A percentile compares a stretch with the other conserved stretches of the same genome.
Evolutionary conservation across 768 basidiomycete genomes (phyloP).

Genomic region (Lentinula aciculospora): DNA sequence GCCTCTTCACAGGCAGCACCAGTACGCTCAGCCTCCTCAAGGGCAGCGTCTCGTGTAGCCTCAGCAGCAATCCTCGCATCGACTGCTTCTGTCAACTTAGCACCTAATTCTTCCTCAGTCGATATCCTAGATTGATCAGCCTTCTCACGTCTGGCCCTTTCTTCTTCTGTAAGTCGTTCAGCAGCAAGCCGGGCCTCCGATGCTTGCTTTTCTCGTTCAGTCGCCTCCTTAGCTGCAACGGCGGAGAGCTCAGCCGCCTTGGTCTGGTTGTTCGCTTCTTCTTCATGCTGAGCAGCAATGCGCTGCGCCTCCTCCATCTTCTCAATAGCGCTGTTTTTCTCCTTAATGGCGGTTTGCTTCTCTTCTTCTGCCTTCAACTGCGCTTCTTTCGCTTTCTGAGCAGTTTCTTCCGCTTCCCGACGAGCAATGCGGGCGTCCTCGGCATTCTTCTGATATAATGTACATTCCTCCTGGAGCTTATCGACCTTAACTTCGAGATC

Average conservation of each 20-base stretch:
- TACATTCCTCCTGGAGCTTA: conserved; percentile 4
- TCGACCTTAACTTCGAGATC: neutral
- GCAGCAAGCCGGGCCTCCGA: neutral
- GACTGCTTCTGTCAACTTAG: neutral
- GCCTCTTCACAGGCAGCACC: conserved; percentile 4
- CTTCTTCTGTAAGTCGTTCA: neutral
- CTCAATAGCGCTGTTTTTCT: neutral
- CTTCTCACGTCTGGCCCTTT: neutral
- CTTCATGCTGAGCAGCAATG: neutral
- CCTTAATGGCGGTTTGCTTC: neutral
- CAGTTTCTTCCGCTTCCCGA: neutral
- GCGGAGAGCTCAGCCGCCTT: neutral
- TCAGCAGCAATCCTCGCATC: neutral
- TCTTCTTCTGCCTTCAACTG: neutral
- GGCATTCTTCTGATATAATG: neutral
- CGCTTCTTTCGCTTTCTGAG: neutral
- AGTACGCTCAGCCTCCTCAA: conserved; percentile 8
- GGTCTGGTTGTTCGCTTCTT: neutral
- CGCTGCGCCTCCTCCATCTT: conserved; percentile 2
- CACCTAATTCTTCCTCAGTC: neutral
- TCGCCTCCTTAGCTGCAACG: neutral
- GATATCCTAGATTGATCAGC: neutral
- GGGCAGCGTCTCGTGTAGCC: neutral
- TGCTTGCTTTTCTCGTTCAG: neutral
- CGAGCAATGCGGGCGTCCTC: neutral